These are phyloP conservation scores for Sideroxylon spinosum DNA, from an alignment of 179 eudicot species.

Conservation along the genomic window DNA sequence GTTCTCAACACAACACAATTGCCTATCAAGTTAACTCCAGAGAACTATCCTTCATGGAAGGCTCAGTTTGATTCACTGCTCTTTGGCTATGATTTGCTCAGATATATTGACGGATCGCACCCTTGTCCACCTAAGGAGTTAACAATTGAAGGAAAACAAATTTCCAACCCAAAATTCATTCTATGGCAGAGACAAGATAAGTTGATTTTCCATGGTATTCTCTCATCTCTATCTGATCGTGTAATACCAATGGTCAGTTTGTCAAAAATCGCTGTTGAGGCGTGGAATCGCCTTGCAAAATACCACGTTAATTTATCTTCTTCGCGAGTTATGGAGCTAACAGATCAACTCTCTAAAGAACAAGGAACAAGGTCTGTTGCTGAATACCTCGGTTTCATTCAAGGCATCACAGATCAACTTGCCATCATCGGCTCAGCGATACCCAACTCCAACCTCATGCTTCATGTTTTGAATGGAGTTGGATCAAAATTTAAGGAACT, in stretches of 20 bases:
- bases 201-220: not conserved
- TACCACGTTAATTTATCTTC: not conserved
- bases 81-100: not conserved
- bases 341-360: not conserved
- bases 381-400: not conserved
- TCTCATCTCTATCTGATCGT: not conserved
- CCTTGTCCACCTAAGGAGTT: not conserved
- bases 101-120: not conserved
- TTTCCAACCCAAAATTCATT: not conserved
- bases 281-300: constrained; percentile 10
- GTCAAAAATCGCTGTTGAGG: not conserved
- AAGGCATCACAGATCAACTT: not conserved
- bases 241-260: not conserved
- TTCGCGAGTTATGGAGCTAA: not conserved
- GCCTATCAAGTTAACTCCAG: not conserved
- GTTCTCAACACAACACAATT: constrained; percentile 6
- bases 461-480: not conserved
- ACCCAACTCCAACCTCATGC: not conserved
- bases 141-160: not conserved
- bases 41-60: constrained; percentile 3
- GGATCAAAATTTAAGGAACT: not conserved
- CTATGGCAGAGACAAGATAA: constrained; percentile 8
- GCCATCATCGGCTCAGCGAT: not conserved
- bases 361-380: not conserved
- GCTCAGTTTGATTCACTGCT: not conserved